Conservation (phyloP, 305 asterid species). For the Solanum hybrid region DNA sequence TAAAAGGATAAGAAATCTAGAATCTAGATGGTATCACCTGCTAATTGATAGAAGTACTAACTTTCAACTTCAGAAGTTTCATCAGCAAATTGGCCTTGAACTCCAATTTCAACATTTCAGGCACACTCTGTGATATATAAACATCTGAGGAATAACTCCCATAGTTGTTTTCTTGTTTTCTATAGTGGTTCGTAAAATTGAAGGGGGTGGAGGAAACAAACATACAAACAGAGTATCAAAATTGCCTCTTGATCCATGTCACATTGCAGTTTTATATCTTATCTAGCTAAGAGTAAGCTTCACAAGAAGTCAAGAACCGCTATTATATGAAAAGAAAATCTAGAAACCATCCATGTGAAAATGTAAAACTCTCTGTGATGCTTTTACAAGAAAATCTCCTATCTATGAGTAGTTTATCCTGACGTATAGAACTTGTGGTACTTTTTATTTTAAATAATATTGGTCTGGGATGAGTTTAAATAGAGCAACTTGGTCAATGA, state of each 20-base stretch:
- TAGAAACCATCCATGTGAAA: not conserved
- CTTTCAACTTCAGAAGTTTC: not conserved
- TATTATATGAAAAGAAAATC: not conserved
- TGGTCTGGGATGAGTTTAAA: not conserved
- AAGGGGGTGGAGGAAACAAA: not conserved
- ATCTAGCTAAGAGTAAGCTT: not conserved
- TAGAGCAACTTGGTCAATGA: not conserved
- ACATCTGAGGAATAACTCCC: not conserved
- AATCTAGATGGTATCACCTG: not conserved
- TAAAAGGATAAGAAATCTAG: not conserved
- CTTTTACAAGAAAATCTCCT: not conserved
- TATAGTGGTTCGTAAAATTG: not conserved
- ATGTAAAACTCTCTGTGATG: not conserved
- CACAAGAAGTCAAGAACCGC: not conserved
- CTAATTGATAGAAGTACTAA: not conserved
- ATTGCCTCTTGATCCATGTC: not conserved
- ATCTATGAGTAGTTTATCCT: not conserved
- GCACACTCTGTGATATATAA: not conserved
- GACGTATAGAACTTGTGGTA: not conserved
- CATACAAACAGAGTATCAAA: not conserved
- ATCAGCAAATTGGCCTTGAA: not conserved
- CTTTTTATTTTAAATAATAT: not conserved
- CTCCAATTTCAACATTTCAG: not conserved
- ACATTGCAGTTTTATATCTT: not conserved
- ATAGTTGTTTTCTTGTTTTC: not conserved